A percentile compares a stretch with the other conserved stretches of the same genome.
These are phyloP conservation scores for Rhodotorula kratochvilovae DNA, from an alignment of 768 basidiomycete species.

Conservation along the genomic window DNA sequence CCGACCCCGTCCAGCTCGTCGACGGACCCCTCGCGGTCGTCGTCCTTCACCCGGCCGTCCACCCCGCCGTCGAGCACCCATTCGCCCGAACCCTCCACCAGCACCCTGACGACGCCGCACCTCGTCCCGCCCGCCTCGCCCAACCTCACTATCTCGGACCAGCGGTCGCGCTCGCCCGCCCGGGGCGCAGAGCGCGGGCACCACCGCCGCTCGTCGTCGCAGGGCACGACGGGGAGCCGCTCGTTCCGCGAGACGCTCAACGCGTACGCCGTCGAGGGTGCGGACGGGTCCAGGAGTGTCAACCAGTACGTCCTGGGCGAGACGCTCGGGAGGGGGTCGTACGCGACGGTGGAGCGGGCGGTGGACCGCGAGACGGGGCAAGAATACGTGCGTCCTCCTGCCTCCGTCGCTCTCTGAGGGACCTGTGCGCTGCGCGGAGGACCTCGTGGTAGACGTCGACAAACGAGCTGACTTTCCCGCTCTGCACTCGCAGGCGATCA, in stretches of 20 bases:
- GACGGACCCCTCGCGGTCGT: background rate
- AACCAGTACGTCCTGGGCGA: slow-evolving; percentile 34
- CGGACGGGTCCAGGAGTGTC: slow-evolving; percentile 27
- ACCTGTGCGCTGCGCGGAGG: too few relatives aligned
- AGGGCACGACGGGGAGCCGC: slow-evolving; percentile 5
- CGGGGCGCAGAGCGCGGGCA: background rate
- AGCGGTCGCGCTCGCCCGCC: background rate
- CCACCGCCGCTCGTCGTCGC: slow-evolving; percentile 29
- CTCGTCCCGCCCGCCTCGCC: slow-evolving; percentile 10
- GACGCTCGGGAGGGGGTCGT: slow-evolving; percentile 26
- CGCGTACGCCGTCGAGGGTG: slow-evolving; percentile 29
- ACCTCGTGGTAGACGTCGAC: background rate
- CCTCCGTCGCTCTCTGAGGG: background rate
- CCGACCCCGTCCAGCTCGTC: background rate
- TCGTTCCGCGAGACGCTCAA: slow-evolving; percentile 37
- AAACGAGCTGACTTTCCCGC: background rate
- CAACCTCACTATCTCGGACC: background rate
- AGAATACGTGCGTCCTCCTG: slow-evolving; percentile 25
- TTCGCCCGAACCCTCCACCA: background rate
- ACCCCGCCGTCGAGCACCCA: background rate
- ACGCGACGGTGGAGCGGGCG: slow-evolving; percentile 35
- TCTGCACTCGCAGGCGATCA: slow-evolving; percentile 19
- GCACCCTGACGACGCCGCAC: background rate
- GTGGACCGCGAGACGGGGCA: slow-evolving; percentile 27
- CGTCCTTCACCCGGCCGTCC: background rate